A percentile compares a stretch with the other conserved stretches of the same genome.
These are phyloP conservation scores for Candida tammaniensis DNA, from an alignment of 805 yeast genomes.

Conservation along the genomic window DNA sequence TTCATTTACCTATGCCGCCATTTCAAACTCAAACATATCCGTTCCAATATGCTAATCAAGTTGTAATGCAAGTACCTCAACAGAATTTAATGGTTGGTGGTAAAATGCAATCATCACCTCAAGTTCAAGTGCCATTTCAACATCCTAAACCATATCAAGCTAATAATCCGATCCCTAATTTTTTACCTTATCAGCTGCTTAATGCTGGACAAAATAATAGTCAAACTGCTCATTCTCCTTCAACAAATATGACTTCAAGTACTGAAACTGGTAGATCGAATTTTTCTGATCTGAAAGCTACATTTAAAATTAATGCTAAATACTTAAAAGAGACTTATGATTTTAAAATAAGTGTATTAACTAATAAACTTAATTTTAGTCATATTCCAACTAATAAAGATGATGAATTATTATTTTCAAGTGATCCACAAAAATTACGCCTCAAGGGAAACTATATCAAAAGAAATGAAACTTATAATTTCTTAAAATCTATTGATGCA, in stretches of 20 bases:
- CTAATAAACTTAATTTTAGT: background rate
- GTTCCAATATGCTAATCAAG: too few species aligned
- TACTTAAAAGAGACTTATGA: conserved; percentile 20
- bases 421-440: background rate
- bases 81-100: too few species aligned
- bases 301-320: conserved; percentile 4
- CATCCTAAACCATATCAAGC: too few species aligned
- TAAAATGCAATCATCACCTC: too few species aligned
- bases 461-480: conserved; percentile 3
- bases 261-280: background rate
- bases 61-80: too few species aligned
- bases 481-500: conserved; percentile 24
- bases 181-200: too few species aligned
- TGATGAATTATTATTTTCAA: background rate
- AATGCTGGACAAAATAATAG: too few species aligned
- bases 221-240: background rate
- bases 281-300: too few species aligned
- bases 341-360: conserved; percentile 18
- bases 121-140: too few species aligned
- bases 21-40: too few species aligned
- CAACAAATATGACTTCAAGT: background rate
- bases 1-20: too few species aligned
- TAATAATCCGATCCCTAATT: too few species aligned
- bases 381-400: background rate
- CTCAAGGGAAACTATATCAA: background rate